Evolutionary conservation across 805 yeast genomes (phyloP), one percentile per base, ranked within the genome.

Genomic region (Saturnispora galanensis): DNA sequence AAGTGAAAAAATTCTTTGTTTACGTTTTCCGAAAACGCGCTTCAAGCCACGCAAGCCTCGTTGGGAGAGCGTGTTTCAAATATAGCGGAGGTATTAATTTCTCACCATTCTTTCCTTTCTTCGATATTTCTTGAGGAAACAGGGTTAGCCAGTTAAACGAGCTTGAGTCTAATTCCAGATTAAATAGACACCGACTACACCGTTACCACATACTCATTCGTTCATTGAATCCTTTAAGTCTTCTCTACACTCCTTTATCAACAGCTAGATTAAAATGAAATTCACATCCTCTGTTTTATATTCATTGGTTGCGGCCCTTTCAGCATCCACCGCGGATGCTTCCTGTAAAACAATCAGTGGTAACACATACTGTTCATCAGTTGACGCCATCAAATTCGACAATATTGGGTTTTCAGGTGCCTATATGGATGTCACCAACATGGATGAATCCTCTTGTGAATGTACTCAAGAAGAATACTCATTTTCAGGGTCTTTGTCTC

Each of bases 331-430:
- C 13, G 53, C 47, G 11, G 45, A 47, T 21, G 62, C 64, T 10
- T 54, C 46, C 11, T 62, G 67, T 45, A 47, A 55, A 10, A 60
- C 64, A 49, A 73, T 70, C 35, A 73, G 66, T 52, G 96, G 96
- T 54, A 86, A 86, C 71, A 82, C 81, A 73, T 89, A 83, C 77
- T 88, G 97, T 69, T 66, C 75, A 52, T 65, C 76, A 51, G 84
- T 84, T 42, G 57, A 66, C 50, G 89, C 85, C 50, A 46, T 63
- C 44, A 47, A 47, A 15, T 63, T 84, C 71, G 52, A 70, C 38
- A 78, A 79, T 54, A 75, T 93, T 47, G 97, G 97, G 31, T 86
- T 73, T 64, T 74, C 93, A 17, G 96, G 97, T 54, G 67, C 88
- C 17, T 93, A 63, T 52, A 33, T 47, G 5, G 89, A 83, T 54